Evolutionary conservation across 164 flowering plant species (phyloP).

Genomic region (Dillenia suffruticosa): DNA sequence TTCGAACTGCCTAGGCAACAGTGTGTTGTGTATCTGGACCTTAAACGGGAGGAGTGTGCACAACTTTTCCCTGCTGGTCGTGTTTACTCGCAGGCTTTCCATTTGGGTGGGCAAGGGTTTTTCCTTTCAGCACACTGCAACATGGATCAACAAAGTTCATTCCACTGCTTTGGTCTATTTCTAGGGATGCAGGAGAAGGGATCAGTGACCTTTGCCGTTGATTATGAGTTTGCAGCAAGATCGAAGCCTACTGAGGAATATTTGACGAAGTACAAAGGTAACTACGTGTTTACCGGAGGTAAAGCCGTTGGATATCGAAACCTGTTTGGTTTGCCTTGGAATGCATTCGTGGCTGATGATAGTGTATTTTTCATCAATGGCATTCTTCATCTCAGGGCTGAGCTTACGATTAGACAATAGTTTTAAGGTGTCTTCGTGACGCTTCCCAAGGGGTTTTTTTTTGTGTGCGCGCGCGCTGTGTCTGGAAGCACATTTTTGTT

Average conservation of each 20-base stretch:
- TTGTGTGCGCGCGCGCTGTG: too few species aligned
- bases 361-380: slow-evolving; percentile 44
- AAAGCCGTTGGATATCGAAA: slow-evolving; percentile 51
- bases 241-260: slow-evolving; percentile 38
- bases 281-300: slow-evolving; percentile 44
- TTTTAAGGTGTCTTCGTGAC: too few species aligned
- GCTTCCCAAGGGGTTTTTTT: too few species aligned
- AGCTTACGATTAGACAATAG: slow-evolving; percentile 32
- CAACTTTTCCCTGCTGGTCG: slow-evolving; percentile 43
- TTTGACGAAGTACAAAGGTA: slow-evolving; percentile 40
- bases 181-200: slow-evolving; percentile 58
- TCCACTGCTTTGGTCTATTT: slow-evolving; percentile 53
- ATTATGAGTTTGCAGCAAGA: slow-evolving; percentile 51
- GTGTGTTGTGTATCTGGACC: slow-evolving; percentile 51
- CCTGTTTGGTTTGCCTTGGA: slow-evolving; percentile 42
- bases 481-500: too few species aligned
- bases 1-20: slow-evolving; percentile 50
- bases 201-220: slow-evolving; percentile 34
- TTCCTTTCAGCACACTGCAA: slow-evolving; percentile 56
- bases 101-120: slow-evolving; percentile 53
- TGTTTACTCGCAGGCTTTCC: slow-evolving; percentile 55
- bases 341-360: slow-evolving; percentile 38
- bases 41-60: slow-evolving; percentile 49
- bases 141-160: slow-evolving; percentile 54
- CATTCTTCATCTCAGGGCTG: slow-evolving; percentile 44